These are phyloP conservation scores for Agrocybe pediades DNA, from an alignment of 768 basidiomycete species.

Conservation along the genomic window DNA sequence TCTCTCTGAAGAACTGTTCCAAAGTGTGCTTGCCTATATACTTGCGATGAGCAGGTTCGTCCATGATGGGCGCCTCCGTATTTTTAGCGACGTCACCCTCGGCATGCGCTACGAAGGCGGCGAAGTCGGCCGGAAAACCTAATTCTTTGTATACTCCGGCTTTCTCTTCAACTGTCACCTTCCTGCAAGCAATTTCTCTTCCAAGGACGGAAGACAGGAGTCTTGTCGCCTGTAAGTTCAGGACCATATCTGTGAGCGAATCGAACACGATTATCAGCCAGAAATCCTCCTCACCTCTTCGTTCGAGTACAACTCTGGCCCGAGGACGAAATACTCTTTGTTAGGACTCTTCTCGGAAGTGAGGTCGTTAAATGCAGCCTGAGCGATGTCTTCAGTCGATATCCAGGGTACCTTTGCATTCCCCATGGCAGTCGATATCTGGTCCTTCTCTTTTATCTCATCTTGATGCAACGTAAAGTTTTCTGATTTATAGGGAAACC, in stretches of 20 bases:
- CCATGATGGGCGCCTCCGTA: too few species aligned
- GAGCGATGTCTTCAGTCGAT: not conserved
- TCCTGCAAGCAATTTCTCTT: conserved; percentile 25
- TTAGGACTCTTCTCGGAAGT: conserved; percentile 17
- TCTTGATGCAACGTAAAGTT: not conserved
- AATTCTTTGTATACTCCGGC: conserved; percentile 4
- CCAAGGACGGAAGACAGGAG: conserved; percentile 25
- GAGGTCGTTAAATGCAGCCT: conserved; percentile 23
- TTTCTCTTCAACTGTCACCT: conserved; percentile 16
- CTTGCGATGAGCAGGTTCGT: too few species aligned
- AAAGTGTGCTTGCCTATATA: too few species aligned
- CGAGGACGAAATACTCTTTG: conserved; percentile 12
- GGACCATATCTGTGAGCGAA: too few species aligned
- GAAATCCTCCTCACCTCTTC: conserved; percentile 6
- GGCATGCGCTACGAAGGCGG: too few species aligned
- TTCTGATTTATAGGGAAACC: not conserved
- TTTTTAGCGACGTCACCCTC: too few species aligned
- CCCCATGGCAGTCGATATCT: not conserved
- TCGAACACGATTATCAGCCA: too few species aligned
- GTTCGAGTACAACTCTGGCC: conserved; percentile 15
- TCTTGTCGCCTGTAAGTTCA: conserved; percentile 27
- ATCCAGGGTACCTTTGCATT: not conserved
- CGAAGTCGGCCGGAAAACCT: conserved; percentile 9
- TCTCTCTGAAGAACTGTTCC: too few species aligned
- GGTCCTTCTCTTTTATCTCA: not conserved